Conservation (phyloP, 2,329 filamentous ascomycete genomes). For the Fusarium sacchari region DNA sequence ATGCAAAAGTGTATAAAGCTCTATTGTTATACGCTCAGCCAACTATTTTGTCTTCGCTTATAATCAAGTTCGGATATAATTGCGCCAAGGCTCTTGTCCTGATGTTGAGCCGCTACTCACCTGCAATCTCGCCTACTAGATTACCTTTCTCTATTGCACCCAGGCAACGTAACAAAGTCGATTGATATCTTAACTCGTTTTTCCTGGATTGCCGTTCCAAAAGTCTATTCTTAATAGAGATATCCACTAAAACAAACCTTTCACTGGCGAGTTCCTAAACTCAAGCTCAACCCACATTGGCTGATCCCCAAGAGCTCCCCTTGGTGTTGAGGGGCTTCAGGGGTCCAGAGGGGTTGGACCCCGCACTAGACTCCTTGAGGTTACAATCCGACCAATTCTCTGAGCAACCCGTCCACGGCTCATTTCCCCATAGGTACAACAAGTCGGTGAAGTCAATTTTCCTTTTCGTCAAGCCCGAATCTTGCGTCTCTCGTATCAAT, state of each 20-base stretch:
- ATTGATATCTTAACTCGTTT: neutral
- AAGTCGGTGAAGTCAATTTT: constrained; percentile 43
- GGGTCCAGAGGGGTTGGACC: constrained; percentile 39
- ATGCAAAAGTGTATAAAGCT: accelerated
- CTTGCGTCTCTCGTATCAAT: neutral
- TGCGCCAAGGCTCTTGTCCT: neutral
- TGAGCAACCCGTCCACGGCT: constrained; percentile 19
- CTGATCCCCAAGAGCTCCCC: neutral
- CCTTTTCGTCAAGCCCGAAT: neutral
- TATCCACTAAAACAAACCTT: neutral
- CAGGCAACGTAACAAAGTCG: neutral
- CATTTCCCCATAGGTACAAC: constrained; percentile 41
- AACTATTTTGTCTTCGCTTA: accelerated
- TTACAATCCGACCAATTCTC: constrained; percentile 9
- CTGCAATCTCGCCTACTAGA: constrained; percentile 16
- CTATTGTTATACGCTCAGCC: accelerated
- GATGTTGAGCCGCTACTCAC: neutral
- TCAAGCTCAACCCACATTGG: constrained; percentile 11
- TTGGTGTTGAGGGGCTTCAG: constrained; percentile 38
- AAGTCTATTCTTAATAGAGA: neutral
- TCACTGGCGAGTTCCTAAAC: neutral
- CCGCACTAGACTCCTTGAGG: constrained; percentile 43
- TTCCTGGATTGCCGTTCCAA: neutral
- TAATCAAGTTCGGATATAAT: too few relatives aligned
- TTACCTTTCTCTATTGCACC: neutral